Base-by-base conservation (phyloP, 1,284 basidiomycete species). In the Flammula alnicola region DNA sequence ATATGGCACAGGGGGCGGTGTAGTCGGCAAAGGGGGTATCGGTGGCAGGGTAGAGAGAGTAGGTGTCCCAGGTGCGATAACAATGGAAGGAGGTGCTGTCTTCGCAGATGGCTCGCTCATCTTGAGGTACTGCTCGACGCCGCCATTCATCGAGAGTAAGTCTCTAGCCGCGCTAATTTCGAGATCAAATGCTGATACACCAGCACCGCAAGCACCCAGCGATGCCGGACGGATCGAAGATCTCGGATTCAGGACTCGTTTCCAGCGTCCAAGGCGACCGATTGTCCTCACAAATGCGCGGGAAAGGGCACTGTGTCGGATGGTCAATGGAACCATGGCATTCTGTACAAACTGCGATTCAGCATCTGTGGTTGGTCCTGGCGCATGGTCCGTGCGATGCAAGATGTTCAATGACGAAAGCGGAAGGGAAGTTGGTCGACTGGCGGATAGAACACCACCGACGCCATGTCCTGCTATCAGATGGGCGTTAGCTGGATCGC, bases 261-360 rank as follows among this genome's bases (percentile, higher is more conserved):
- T 88, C 86, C 91, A 91, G n/a, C 87, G 74, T 6, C 91, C 90
- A 11, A 93, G 69, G 3, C 86, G 79, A 2, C 90, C 87, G 41
- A 92, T 86, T 1, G 91, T 91, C 67, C 86, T 90, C 35, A 90
- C 87, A 41, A 93, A 81, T 9, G 80, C 91, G 3, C 88, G 77
- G 0, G 88, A 91, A 20, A 92, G 71, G 0, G 84, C 75, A 58
- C 76, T 85, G 46, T 86, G 81, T 27, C 83, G 79, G 17, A 81
- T 77, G 1, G 82, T 76, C 17, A 85, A 68, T 5, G 73, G 64
- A 26, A 53, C 42, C 26, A 54, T 30, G 7, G 53, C 67, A 7
- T 72, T 69, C 20, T 75, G 72, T 1, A 74, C 49, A 36, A 75
- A 64, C 12, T 68, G 64, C 23, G 63, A 42, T 25, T 64, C 70